A percentile compares a stretch with the other conserved stretches of the same genome.
Evolutionary conservation across 2,329 filamentous ascomycete species (phyloP).

Genomic region (Cryphonectria nitschkei): DNA sequence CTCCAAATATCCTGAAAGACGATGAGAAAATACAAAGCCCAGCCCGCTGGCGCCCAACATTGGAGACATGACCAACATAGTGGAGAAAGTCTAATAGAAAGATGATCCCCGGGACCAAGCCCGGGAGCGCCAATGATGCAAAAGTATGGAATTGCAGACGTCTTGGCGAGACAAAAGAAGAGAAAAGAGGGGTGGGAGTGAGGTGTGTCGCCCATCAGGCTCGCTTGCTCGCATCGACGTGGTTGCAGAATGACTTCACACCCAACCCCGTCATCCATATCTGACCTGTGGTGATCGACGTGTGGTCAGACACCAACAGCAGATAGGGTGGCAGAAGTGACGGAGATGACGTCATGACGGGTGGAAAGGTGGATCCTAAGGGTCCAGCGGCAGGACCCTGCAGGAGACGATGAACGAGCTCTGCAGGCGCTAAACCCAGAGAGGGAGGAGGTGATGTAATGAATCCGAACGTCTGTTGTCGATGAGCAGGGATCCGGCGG

Average conservation of each 20-base stretch:
- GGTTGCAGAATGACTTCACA: conserved; percentile 27
- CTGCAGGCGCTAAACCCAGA: conserved; percentile 9
- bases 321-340: conserved; percentile 13
- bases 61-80: neutral
- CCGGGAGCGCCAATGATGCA: neutral
- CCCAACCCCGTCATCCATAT: neutral
- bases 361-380: conserved; percentile 1
- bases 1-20: neutral
- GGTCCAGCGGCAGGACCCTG: conserved; percentile 21
- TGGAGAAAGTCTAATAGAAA: neutral
- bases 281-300: conserved; percentile 19
- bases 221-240: conserved; percentile 10
- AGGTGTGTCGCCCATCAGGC: neutral
- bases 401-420: conserved; percentile 17
- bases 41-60: conserved; percentile 20
- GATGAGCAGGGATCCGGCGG: neutral
- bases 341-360: conserved; percentile 19
- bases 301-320: conserved; percentile 14
- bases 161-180: neutral
- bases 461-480: neutral
- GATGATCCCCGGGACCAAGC: neutral
- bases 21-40: conserved; percentile 10
- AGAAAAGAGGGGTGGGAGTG: neutral
- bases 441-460: conserved; percentile 13
- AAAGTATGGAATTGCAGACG: neutral